phyloP scores from a whole-genome alignment of 2,329 filamentous ascomycete genomes.

The Sporothrix variecibatus region DNA sequence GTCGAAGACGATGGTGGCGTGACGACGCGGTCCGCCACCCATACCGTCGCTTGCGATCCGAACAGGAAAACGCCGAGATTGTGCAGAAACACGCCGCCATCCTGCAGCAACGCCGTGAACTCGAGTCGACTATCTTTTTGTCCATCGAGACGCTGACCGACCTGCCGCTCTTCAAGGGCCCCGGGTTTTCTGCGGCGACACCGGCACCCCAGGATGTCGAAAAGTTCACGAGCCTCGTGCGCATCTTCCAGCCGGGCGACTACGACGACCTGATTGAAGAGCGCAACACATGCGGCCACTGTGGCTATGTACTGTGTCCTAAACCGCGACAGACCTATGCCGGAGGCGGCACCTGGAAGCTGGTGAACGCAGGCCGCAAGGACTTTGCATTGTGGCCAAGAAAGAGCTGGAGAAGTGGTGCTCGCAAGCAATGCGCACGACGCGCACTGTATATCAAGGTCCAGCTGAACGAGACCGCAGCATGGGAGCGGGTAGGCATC shows the following conservation, averaged over 20 bases:
- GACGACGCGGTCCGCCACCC: constrained; percentile 30
- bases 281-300: constrained; percentile 78
- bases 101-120: constrained; percentile 78
- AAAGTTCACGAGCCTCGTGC: constrained; percentile 66
- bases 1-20: constrained; percentile 30
- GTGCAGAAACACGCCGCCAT: constrained; percentile 81
- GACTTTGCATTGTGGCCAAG: constrained; percentile 68
- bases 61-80: constrained; percentile 55
- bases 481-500: constrained; percentile 74
- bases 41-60: constrained; percentile 40
- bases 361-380: constrained; percentile 55
- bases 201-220: constrained; percentile 60
- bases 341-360: constrained; percentile 65
- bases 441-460: constrained; percentile 84
- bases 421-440: constrained; percentile 73
- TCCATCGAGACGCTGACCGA: constrained; percentile 71
- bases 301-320: constrained; percentile 81
- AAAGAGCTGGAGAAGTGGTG: constrained; percentile 86
- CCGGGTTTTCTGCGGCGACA: constrained; percentile 47
- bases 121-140: constrained; percentile 72
- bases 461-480: constrained; percentile 81
- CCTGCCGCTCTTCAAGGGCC: constrained; percentile 46
- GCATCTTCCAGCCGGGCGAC: constrained; percentile 80
- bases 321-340: constrained; percentile 60
- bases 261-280: constrained; percentile 88